Conservation (phyloP, 805 yeast genomes). For the Lachancea sp. region DNA sequence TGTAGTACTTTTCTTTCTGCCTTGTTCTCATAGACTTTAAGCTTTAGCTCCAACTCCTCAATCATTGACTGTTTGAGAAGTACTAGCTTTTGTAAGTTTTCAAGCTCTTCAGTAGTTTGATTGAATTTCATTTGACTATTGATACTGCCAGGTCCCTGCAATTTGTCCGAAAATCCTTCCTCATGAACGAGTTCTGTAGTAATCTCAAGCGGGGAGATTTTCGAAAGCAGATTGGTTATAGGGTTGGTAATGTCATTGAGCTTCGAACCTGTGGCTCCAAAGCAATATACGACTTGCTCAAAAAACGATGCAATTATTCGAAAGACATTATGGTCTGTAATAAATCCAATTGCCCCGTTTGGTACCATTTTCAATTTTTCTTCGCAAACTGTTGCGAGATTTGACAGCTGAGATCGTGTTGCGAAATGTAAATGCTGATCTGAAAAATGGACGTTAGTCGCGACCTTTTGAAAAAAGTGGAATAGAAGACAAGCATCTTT, state of each 20-base stretch:
- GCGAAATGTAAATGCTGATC: background rate
- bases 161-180: background rate
- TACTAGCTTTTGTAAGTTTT: background rate
- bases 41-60: constrained; percentile 41
- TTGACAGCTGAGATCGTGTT: background rate
- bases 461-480: background rate
- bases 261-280: background rate
- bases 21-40: constrained; percentile 41
- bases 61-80: constrained; percentile 19
- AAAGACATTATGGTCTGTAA: background rate
- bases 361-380: background rate
- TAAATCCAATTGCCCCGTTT: background rate
- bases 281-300: background rate
- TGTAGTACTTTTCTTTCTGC: constrained; percentile 32
- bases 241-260: background rate
- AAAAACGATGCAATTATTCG: background rate
- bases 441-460: background rate
- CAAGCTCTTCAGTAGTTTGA: background rate
- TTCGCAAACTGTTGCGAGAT: background rate
- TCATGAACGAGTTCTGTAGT: background rate
- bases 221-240: background rate
- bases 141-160: background rate
- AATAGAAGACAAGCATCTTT: constrained; percentile 1
- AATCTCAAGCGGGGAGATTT: background rate
- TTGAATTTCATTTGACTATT: background rate